Conservation (phyloP, 495 filamentous ascomycete genomes). For the Alectoria sarmentosa region DNA sequence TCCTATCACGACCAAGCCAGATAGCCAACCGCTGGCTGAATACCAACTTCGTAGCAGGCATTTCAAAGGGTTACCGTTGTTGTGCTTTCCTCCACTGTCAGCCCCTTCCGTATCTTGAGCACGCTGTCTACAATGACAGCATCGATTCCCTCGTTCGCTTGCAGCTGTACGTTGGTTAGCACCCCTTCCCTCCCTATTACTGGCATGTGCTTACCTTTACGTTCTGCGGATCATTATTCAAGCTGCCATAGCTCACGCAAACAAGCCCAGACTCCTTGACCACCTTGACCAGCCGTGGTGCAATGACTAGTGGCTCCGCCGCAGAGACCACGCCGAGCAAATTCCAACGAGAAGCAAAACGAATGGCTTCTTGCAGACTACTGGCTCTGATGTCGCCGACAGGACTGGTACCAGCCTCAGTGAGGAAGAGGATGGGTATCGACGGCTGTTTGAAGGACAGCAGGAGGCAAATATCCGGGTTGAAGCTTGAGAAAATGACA, state of each 20-base stretch:
- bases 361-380: conserved; percentile 88
- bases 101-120: conserved; percentile 68
- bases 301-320: conserved; percentile 77
- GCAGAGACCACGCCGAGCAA: conserved; percentile 81
- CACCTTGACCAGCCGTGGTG: conserved; percentile 87
- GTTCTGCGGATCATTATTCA: conserved; percentile 80
- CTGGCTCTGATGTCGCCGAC: conserved; percentile 87
- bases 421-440: conserved; percentile 91
- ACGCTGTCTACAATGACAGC: conserved; percentile 95
- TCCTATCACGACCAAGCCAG: background rate
- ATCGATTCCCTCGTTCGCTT: conserved; percentile 93
- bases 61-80: background rate
- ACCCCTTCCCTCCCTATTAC: background rate
- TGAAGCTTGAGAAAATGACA: conserved; percentile 93
- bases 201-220: conserved; percentile 59
- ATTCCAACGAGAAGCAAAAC: conserved; percentile 93
- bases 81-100: conserved; percentile 37
- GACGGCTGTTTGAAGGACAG: conserved; percentile 94
- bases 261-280: conserved; percentile 92
- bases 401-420: conserved; percentile 67
- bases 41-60: background rate
- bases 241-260: conserved; percentile 85
- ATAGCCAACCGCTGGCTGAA: background rate
- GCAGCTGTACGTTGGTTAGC: conserved; percentile 49
- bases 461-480: conserved; percentile 91